Percentiles rank a stretch among this genome's conserved stretches.
Conservation (phyloP, 108 stramenopile species). For the Stephanodiscus minutulus region DNA sequence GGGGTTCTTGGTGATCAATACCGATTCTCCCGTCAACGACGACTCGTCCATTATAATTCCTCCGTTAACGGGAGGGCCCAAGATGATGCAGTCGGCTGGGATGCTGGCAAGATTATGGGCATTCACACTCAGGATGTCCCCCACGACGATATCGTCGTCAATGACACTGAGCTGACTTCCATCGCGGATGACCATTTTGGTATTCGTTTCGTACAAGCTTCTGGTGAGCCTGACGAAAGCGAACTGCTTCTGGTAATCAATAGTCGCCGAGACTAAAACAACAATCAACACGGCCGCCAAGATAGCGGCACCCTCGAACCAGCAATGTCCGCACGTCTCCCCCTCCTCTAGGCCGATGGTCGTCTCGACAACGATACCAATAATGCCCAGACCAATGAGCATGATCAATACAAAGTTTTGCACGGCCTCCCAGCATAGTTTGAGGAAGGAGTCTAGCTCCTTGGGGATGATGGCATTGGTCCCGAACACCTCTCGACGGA, state of each 20-base stretch:
- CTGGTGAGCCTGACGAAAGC: conserved; percentile 89
- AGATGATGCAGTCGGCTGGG: conserved; percentile 94
- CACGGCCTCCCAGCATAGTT: conserved; percentile 90
- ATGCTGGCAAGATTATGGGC: conserved; percentile 82
- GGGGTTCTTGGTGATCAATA: conserved; percentile 81
- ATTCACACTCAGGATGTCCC: conserved; percentile 94
- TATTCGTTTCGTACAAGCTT: conserved; percentile 76
- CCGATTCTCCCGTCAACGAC: conserved; percentile 94
- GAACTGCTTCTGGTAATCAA: conserved; percentile 95
- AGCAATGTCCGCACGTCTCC: conserved; percentile 71
- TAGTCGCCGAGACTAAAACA: conserved; percentile 88
- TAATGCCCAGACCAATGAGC: conserved; percentile 87
- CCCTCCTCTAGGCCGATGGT: conserved; percentile 66
- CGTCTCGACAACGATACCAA: conserved; percentile 81
- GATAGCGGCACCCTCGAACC: conserved; percentile 96
- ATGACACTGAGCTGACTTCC: conserved; percentile 73
- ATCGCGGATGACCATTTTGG: conserved; percentile 85
- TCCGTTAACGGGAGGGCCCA: conserved; percentile 71
- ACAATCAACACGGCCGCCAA: conserved; percentile 88
- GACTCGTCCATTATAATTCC: conserved; percentile 93
- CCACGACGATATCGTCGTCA: conserved; percentile 95
- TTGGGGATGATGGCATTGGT: conserved; percentile 75
- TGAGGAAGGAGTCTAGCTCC: conserved; percentile 74
- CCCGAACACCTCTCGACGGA: conserved; percentile 69
- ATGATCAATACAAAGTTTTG: conserved; percentile 93